These are phyloP conservation scores for Pelargonium australe DNA, from an alignment of 441 rosid species.

Conservation along the genomic window DNA sequence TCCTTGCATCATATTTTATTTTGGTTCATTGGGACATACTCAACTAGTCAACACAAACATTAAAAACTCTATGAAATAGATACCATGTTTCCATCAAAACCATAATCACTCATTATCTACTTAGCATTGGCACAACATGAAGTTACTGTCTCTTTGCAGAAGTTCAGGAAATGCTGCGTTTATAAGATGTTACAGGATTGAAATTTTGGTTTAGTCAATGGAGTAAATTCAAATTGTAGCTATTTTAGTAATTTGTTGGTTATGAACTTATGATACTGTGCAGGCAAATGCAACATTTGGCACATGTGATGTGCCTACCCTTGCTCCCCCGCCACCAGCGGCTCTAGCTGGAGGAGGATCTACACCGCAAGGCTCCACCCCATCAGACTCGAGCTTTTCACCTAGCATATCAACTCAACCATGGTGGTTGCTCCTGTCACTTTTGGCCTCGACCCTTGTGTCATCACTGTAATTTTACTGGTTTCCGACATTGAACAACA, in stretches of 20 bases:
- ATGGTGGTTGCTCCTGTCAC: slow-evolving; percentile 29
- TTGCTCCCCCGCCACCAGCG: slow-evolving; percentile 71
- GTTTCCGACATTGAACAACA: neutral
- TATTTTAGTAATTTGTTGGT: neutral
- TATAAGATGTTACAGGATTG: too few species aligned
- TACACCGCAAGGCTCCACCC: slow-evolving; percentile 14
- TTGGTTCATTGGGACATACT: too few species aligned
- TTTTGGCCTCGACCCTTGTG: slow-evolving; percentile 30
- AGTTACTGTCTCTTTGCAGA: too few species aligned
- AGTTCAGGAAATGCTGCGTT: too few species aligned
- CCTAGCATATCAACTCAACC: slow-evolving; percentile 20
- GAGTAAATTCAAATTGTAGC: too few species aligned
- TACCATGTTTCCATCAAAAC: too few species aligned
- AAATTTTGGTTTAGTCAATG: too few species aligned
- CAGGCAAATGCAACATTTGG: slow-evolving; percentile 72
- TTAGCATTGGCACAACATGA: too few species aligned
- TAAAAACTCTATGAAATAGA: too few species aligned
- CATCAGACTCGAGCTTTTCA: slow-evolving; percentile 25
- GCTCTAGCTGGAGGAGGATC: slow-evolving; percentile 17
- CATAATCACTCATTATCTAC: too few species aligned
- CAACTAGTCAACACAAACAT: too few species aligned
- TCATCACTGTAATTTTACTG: slow-evolving; percentile 17
- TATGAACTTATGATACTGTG: neutral
- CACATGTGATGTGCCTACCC: slow-evolving; percentile 58
- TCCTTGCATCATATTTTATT: too few species aligned